Evolutionary conservation across 805 yeast genomes (phyloP).

Genomic region (Yarrowia phangngaensis): DNA sequence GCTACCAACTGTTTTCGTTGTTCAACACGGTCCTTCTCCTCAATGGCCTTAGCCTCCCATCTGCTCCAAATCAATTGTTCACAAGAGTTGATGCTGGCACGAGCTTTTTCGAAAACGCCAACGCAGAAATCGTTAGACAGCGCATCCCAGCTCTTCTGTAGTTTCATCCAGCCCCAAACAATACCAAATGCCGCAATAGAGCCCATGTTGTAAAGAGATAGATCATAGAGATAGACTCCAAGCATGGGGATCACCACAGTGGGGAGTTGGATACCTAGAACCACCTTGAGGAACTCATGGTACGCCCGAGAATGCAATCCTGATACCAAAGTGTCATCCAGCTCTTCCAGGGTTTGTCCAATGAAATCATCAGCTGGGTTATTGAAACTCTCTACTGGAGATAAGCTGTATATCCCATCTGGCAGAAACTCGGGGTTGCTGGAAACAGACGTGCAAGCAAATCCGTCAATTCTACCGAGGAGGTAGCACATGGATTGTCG

Average conservation of each 20-base stretch:
- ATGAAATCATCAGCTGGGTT: constrained; percentile 19
- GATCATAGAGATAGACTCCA: constrained; percentile 37
- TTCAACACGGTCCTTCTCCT: constrained; percentile 30
- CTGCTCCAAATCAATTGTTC: constrained; percentile 36
- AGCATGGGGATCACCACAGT: constrained; percentile 35
- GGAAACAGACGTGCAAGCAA: constrained; percentile 26
- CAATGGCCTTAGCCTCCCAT: constrained; percentile 37
- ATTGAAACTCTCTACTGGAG: constrained; percentile 11
- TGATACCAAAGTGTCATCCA: constrained; percentile 28
- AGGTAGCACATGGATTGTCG: constrained; percentile 35
- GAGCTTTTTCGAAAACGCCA: constrained; percentile 33
- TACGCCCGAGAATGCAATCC: constrained; percentile 35
- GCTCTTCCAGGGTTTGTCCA: constrained; percentile 23
- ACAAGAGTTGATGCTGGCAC: constrained; percentile 33
- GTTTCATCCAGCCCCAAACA: constrained; percentile 39
- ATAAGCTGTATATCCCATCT: constrained; percentile 2
- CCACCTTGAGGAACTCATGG: constrained; percentile 29
- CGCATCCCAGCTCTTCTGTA: constrained; percentile 39
- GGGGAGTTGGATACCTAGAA: constrained; percentile 41
- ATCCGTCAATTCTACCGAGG: constrained; percentile 37
- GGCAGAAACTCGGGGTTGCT: constrained; percentile 4
- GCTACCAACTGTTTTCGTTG: constrained; percentile 28
- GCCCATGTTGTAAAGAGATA: constrained; percentile 38
- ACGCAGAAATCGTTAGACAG: constrained; percentile 32
- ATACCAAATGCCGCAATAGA: constrained; percentile 40